Base-by-base conservation (phyloP, 2,329 filamentous ascomycete genomes). In the Emmonsiellopsis sp. region DNA sequence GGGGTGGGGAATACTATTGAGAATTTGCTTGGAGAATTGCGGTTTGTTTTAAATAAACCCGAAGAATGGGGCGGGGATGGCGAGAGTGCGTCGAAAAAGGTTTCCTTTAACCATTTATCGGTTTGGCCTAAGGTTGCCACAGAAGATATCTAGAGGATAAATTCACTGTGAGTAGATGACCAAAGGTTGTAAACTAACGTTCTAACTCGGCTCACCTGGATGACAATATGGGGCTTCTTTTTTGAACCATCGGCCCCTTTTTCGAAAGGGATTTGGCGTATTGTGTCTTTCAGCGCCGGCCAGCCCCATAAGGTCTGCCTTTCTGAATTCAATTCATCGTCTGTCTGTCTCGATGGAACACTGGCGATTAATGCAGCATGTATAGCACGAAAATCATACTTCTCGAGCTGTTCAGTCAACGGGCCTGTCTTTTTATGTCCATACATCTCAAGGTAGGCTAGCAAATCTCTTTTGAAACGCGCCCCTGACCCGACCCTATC, bases 1-100 rank as follows among this genome's bases (percentile, higher is more conserved):
- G 86, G 75, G 0, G 89, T 92, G 0, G 90, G 90, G 60, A 92
- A 95, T 4, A 95, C 79, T 38, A 95, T 76, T 49, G 83, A 85
- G 69, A 86, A 84, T 4, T 70, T 74, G 0, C 83, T 57, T 49
- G 4, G 45, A 30, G 15, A 5, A 41, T 32, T 10, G 15, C 44
- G 11, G 58, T 15, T 54, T 41, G 61, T 57, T 37, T 49, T 49
- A 3, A 49, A 40, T 40, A 49, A 15, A 30, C 13, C 13, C 5
- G 20, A 31, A 26, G 50, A 54, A 1, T 55, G 34, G 11, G 49
- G 53, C 26, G 61, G 56, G 37, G 47, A 52, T 49, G 61, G 64
- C 42, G 62, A 70, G 48, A 72, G 67, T 43, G 67, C 70, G 51
- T 65, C 69, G 62, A 87, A 86, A 13, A 87, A 71, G 0, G 80